Percentiles rank a stretch among this genome's conserved stretches.
These are phyloP conservation scores for Moesziomyces aphidis DNA, from an alignment of 1,284 basidiomycete species.

Conservation along the genomic window DNA sequence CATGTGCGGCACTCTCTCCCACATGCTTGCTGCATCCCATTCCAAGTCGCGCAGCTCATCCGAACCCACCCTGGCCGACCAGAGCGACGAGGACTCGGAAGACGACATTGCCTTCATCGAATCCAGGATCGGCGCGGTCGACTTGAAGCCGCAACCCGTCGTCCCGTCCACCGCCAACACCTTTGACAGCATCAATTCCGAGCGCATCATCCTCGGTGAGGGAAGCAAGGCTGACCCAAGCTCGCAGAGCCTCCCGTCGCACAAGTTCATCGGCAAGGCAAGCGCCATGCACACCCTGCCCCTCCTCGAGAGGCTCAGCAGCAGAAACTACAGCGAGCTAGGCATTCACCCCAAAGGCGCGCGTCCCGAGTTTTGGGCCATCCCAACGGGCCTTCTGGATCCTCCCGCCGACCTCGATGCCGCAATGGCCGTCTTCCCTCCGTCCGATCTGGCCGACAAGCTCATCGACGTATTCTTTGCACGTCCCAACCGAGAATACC, in stretches of 20 bases:
- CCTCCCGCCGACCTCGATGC: constrained; percentile 8
- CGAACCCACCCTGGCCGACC: constrained; percentile 7
- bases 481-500: constrained; percentile 47
- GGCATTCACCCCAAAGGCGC: constrained; percentile 25
- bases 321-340: constrained; percentile 20
- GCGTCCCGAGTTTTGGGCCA: constrained; percentile 43
- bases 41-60: constrained; percentile 20
- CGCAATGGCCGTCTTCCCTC: constrained; percentile 43
- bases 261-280: constrained; percentile 57
- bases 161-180: constrained; percentile 1
- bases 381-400: constrained; percentile 35
- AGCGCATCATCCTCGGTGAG: constrained; percentile 28
- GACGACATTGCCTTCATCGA: constrained; percentile 52
- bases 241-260: constrained; percentile 5
- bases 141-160: neutral
- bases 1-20: constrained; percentile 14
- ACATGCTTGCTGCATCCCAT: constrained; percentile 39
- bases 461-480: constrained; percentile 55
- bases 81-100: constrained; percentile 48
- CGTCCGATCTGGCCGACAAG: constrained; percentile 39
- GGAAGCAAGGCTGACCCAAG: neutral
- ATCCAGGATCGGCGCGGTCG: constrained; percentile 16
- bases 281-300: constrained; percentile 55
- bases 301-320: constrained; percentile 45
- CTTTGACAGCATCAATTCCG: constrained; percentile 22